Base-by-base conservation (phyloP, 2,329 filamentous ascomycete species). In the Amauroascus niger region DNA sequence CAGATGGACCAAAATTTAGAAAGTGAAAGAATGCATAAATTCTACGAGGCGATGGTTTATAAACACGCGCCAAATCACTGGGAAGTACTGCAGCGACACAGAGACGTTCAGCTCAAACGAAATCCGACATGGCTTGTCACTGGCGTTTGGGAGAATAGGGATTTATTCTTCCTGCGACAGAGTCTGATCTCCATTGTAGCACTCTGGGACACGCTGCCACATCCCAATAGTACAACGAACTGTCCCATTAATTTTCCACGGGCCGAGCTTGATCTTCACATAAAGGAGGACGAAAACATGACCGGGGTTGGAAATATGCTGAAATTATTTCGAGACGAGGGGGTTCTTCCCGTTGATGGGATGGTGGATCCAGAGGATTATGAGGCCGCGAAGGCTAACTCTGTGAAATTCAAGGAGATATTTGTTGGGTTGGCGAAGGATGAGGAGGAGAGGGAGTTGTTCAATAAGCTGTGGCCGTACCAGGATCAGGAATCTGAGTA, bases 141-240 rank as follows among this genome's bases (percentile, higher is more conserved):
- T 11, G 61, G 63, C 14, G 60, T 58, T 5, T 69, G 65, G 66
- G 63, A 67, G 52, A 66, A 65, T 52, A 48, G 58, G 0, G 56
- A 69, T 59, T 41, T 69, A 1, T 68, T 68, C 52, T 69, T 65
- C 44, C 58, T 69, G 3, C 65, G 65, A 9, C 53, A 67, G 26
- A 58, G 62, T 20, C 60, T 68, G 11, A 63, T 68, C 24, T 9
- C 48, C 0, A 26, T 68, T 16, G 51, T 48, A 6, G 55, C 58
- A 0, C n/a, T 61, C 2, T 68, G 63, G 65, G 45, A 59, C 3
- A 56, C 59, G 16, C 18, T 45, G 1, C 6, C 63, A 28, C 56
- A 58, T 16, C 51, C 58, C 13, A 32, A 49, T 5, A 9, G 13
- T 11, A 32, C 22, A 4, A 20, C 39, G 1, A 45, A 58, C 26